Evolutionary conservation across 1,284 basidiomycete genomes (phyloP).

Genomic region (Puccinia sorghi): DNA sequence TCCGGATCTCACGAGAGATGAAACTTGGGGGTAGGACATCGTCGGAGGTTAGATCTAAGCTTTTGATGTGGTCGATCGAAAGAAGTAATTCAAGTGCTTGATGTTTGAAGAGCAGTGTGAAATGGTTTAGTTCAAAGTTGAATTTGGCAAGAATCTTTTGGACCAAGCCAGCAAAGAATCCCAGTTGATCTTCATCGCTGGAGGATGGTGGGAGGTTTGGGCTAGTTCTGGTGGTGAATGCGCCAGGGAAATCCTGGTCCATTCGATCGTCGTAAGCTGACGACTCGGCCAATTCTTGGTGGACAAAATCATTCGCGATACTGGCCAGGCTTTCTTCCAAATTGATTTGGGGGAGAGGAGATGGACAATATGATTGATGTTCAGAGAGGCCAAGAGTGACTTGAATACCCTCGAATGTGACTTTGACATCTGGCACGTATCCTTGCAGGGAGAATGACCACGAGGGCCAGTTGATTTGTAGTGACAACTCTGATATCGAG

Average conservation of each 20-base stretch:
- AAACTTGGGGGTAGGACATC: background rate
- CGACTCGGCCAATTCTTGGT: conserved; percentile 22
- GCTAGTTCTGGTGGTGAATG: conserved; percentile 35
- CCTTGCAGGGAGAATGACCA: conserved; percentile 44
- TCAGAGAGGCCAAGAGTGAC: conserved; percentile 27
- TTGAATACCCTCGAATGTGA: conserved; percentile 15
- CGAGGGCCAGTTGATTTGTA: conserved; percentile 46
- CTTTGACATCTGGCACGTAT: conserved; percentile 45
- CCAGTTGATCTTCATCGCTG: conserved; percentile 36
- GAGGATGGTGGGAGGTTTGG: background rate
- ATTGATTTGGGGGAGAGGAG: background rate
- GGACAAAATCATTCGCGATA: conserved; percentile 45
- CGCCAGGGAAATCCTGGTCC: conserved; percentile 39
- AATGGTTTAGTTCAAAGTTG: conserved; percentile 33
- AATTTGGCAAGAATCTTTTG: conserved; percentile 44
- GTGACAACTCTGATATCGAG: conserved; percentile 30
- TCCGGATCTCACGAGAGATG: conserved; percentile 30
- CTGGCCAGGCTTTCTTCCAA: conserved; percentile 34
- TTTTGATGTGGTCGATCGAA: conserved; percentile 32
- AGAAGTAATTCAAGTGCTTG: conserved; percentile 12
- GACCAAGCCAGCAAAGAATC: conserved; percentile 40
- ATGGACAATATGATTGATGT: background rate
- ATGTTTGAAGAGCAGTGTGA: conserved; percentile 21
- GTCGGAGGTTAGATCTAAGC: background rate
- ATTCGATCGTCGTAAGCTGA: conserved; percentile 15